Percentiles rank a stretch among this genome's conserved stretches.
Conservation (phyloP, 805 yeast genomes). For the Starmera quercuum region DNA sequence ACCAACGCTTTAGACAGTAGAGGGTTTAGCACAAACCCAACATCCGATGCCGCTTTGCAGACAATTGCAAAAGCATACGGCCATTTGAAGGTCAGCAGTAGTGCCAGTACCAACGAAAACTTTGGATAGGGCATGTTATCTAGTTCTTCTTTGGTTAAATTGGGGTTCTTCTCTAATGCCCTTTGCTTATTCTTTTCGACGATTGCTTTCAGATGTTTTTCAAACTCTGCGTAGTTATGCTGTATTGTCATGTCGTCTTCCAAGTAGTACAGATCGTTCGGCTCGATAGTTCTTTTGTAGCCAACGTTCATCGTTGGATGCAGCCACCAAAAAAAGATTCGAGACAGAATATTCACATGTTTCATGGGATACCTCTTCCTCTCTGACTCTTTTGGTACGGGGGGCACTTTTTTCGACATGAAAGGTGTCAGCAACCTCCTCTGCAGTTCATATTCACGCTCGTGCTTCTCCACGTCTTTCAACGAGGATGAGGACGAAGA, state of each 20-base stretch:
- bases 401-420: slow-evolving; percentile 36
- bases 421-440: slow-evolving; percentile 27
- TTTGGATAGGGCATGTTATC: slow-evolving; percentile 34
- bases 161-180: slow-evolving; percentile 25
- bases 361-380: slow-evolving; percentile 37
- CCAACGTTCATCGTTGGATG: slow-evolving; percentile 57
- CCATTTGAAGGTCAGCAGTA: slow-evolving; percentile 41
- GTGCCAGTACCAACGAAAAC: slow-evolving; percentile 30
- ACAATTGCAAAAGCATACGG: slow-evolving; percentile 34
- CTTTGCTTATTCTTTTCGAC: slow-evolving; percentile 23
- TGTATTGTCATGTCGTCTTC: slow-evolving; percentile 37
- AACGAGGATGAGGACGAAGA: no score
- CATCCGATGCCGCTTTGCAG: slow-evolving; percentile 38
- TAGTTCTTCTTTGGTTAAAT: slow-evolving; percentile 30
- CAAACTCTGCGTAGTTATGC: slow-evolving; percentile 30
- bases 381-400: slow-evolving; percentile 44
- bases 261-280: slow-evolving; percentile 49
- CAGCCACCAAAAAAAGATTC: slow-evolving; percentile 60
- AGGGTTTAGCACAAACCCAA: slow-evolving; percentile 44
- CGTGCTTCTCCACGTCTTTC: no score
- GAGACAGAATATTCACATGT: slow-evolving; percentile 31
- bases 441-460: slow-evolving; percentile 18
- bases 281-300: slow-evolving; percentile 62
- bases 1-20: slow-evolving; percentile 47
- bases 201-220: slow-evolving; percentile 23